A percentile compares a stretch with the other conserved stretches of the same genome.
Conservation (phyloP, 371 early-diverging fungal species). For the Mucor racemosus region DNA sequence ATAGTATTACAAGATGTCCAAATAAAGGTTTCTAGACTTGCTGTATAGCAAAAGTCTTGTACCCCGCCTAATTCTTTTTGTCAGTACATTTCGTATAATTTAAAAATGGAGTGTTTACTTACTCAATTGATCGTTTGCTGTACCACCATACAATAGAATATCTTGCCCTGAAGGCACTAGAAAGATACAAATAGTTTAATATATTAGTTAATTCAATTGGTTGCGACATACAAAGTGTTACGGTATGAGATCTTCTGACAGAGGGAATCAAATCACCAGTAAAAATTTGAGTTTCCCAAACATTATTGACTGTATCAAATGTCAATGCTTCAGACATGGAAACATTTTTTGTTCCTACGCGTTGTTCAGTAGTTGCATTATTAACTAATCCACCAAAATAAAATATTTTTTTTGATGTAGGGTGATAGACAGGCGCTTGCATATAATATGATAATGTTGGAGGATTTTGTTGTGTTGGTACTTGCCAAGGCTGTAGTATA, state of each 20-base stretch:
- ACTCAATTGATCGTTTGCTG: too few relatives aligned
- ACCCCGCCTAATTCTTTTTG: too few relatives aligned
- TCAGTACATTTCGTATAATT: not conserved
- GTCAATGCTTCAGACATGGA: not conserved
- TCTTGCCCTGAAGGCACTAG: not conserved
- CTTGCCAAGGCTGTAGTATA: not conserved
- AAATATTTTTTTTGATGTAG: not conserved
- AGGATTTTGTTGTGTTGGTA: not conserved
- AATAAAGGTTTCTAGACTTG: not conserved
- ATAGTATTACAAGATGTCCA: conserved; percentile 1
- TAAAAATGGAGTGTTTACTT: too few relatives aligned
- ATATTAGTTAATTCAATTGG: not conserved
- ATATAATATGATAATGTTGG: not conserved
- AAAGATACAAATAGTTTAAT: not conserved
- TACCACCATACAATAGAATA: not conserved
- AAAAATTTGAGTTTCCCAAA: not conserved
- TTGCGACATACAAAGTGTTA: not conserved
- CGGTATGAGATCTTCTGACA: not conserved
- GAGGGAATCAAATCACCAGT: not conserved
- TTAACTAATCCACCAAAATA: conserved; percentile 1
- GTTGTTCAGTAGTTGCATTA: too few relatives aligned
- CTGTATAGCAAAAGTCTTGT: not conserved
- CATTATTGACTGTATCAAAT: not conserved
- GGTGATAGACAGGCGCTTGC: not conserved
- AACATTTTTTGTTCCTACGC: not conserved